Conservation (phyloP, 2,329 filamentous ascomycete species). For the Alternaria arbusti region DNA sequence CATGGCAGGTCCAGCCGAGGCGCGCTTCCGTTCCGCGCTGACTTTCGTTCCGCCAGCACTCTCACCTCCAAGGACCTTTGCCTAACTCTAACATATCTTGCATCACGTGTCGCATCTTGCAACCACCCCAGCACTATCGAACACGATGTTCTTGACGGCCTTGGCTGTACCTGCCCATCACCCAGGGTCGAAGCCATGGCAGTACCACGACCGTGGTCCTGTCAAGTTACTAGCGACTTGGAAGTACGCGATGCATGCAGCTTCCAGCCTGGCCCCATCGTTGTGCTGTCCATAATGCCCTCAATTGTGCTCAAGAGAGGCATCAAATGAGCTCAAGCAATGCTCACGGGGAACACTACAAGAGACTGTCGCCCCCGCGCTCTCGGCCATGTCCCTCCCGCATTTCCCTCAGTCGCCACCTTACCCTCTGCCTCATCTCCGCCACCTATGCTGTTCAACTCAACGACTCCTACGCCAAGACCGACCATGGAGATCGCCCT, state of each 20-base stretch:
- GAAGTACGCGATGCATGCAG: conserved; percentile 3
- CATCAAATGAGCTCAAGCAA: neutral
- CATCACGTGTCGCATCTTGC: neutral
- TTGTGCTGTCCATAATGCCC: conserved; percentile 6
- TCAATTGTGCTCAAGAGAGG: conserved; percentile 12
- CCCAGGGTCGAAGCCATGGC: neutral
- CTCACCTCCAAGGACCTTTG: neutral
- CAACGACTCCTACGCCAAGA: conserved; percentile 11
- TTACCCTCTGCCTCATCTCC: neutral
- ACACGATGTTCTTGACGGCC: neutral
- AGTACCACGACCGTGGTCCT: conserved; percentile 1
- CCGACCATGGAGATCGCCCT: conserved; percentile 4
- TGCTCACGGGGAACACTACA: neutral
- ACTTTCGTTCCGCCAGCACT: neutral
- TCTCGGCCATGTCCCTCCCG: neutral
- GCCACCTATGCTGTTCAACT: neutral
- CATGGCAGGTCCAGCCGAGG: conserved; percentile 28
- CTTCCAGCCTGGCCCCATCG: neutral
- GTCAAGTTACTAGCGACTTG: neutral
- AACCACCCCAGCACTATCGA: neutral
- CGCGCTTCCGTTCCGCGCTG: neutral
- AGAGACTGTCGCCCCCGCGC: neutral
- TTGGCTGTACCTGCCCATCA: neutral
- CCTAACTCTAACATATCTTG: neutral
- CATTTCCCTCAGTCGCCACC: neutral